phyloP scores from a whole-genome alignment of 2,329 filamentous ascomycete genomes.

The Fusarium camptoceras region DNA sequence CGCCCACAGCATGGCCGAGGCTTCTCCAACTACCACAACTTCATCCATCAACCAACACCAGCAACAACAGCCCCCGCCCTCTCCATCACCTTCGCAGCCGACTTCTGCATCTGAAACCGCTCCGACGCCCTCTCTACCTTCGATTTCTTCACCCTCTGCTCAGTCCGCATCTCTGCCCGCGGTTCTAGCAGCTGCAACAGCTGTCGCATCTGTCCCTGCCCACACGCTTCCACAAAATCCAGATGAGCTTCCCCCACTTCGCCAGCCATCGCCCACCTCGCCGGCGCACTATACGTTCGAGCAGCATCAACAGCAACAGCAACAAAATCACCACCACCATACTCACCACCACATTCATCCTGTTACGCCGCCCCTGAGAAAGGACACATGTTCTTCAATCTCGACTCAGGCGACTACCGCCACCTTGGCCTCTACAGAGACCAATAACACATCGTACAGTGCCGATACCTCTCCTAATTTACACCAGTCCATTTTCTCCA shows the following conservation, averaged over 20 bases:
- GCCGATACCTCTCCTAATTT: constrained; percentile 64
- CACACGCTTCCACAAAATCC: constrained; percentile 42
- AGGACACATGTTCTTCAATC: constrained; percentile 66
- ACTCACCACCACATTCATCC: constrained; percentile 47
- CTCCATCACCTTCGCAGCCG: constrained; percentile 45
- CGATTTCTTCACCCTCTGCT: constrained; percentile 46
- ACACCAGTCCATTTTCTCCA: constrained; percentile 65
- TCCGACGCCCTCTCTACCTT: constrained; percentile 42
- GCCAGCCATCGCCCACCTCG: constrained; percentile 45
- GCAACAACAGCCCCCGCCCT: constrained; percentile 42
- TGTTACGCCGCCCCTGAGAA: constrained; percentile 52
- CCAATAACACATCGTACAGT: constrained; percentile 63
- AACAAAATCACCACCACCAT: constrained; percentile 35
- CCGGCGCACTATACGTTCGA: constrained; percentile 47
- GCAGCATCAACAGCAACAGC: constrained; percentile 44
- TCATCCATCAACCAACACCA: constrained; percentile 42
- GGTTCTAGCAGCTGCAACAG: constrained; percentile 39
- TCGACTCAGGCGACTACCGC: constrained; percentile 63
- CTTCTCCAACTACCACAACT: constrained; percentile 35
- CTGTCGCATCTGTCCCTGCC: constrained; percentile 38
- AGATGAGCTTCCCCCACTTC: constrained; percentile 46
- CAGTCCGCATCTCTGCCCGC: constrained; percentile 44
- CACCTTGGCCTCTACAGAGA: constrained; percentile 59
- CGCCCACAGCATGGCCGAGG: constrained; percentile 53
- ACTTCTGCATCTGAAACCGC: constrained; percentile 43